Conservation (phyloP, 1,284 basidiomycete species). For the Thelephora terrestris region DNA sequence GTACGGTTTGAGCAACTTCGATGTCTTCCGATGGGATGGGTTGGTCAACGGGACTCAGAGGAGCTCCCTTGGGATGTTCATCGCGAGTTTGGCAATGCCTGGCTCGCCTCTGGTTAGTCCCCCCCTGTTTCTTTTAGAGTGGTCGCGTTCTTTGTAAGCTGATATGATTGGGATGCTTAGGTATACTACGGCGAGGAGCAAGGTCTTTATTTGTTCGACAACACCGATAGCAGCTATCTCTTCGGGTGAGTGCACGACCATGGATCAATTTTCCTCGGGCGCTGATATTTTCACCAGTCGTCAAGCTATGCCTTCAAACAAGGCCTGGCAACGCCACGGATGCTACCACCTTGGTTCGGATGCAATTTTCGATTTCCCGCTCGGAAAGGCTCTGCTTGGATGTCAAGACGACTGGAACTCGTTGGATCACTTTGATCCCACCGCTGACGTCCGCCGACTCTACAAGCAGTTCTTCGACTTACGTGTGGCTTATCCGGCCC, state of each 20-base stretch:
- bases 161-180: constrained; percentile 28
- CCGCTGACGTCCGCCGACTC: constrained; percentile 61
- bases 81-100: constrained; percentile 75
- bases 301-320: constrained; percentile 79
- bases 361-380: constrained; percentile 85
- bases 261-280: constrained; percentile 13
- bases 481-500: constrained; percentile 53
- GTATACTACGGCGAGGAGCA: constrained; percentile 86
- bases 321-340: constrained; percentile 86
- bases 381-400: constrained; percentile 67
- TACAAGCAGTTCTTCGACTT: constrained; percentile 67
- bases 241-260: constrained; percentile 56
- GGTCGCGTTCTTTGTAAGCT: too few relatives aligned
- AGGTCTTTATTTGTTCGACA: constrained; percentile 77
- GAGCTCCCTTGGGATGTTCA: constrained; percentile 66
- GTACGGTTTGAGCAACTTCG: constrained; percentile 87
- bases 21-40: constrained; percentile 87
- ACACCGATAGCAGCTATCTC: constrained; percentile 78
- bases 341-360: constrained; percentile 83
- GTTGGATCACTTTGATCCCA: constrained; percentile 89
- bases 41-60: constrained; percentile 76
- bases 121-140: constrained; percentile 3
- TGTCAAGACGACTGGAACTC: constrained; percentile 85
- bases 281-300: constrained; percentile 39
- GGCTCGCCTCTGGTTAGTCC: constrained; percentile 66